Percentiles rank a stretch among this genome's conserved stretches.
These are phyloP conservation scores for Penicillium decumbens DNA, from an alignment of 2,329 filamentous ascomycete species.

Conservation along the genomic window DNA sequence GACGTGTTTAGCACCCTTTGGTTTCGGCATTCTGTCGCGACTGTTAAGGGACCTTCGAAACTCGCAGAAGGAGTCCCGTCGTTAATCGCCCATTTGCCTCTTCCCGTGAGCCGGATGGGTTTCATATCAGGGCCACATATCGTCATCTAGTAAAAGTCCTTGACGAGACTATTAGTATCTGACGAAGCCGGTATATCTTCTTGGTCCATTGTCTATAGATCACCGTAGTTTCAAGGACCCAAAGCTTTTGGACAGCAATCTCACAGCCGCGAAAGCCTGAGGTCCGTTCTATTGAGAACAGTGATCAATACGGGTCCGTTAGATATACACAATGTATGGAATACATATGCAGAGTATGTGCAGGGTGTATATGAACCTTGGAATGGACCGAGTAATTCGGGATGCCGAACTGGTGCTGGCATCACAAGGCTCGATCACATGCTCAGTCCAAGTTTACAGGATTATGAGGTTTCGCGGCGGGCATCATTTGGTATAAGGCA, in stretches of 20 bases:
- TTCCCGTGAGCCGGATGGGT: conserved; percentile 45
- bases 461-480: not conserved
- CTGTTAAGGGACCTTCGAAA: conserved; percentile 37
- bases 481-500: too few species aligned
- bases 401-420: not conserved
- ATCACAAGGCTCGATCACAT: not conserved
- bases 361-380: too few species aligned
- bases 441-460: not conserved
- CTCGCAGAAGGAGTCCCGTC: conserved; percentile 41
- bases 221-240: not conserved
- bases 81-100: conserved; percentile 49
- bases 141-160: not conserved
- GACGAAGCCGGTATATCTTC: not conserved
- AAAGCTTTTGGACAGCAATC: not conserved
- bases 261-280: not conserved
- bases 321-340: too few species aligned
- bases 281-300: not conserved
- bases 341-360: too few species aligned
- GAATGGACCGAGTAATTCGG: not conserved
- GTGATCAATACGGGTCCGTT: not conserved
- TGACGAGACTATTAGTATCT: not conserved
- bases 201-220: not conserved
- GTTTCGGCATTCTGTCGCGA: conserved; percentile 46
- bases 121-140: conserved; percentile 50
- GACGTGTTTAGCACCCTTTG: conserved; percentile 40